Percentiles rank a stretch among this genome's conserved stretches.
These are phyloP conservation scores for Trebouxia gelatinosa DNA, from an alignment of 163 green algal species.

Conservation along the genomic window DNA sequence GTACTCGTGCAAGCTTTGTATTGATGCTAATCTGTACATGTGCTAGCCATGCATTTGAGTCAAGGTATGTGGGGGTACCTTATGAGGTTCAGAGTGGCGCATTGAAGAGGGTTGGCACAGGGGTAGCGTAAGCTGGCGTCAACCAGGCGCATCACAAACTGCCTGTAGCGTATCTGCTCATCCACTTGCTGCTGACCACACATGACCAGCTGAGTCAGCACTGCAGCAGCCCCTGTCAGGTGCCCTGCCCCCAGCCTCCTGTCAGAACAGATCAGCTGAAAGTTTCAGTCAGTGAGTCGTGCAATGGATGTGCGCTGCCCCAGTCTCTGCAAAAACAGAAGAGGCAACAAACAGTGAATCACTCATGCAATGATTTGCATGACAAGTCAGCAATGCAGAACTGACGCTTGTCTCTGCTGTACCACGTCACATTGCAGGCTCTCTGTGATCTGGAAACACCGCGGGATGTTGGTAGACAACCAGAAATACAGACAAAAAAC, in stretches of 20 bases:
- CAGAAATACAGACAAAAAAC: conserved; percentile 8
- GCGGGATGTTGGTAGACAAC: neutral
- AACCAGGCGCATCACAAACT: conserved; percentile 29
- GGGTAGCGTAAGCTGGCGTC: conserved; percentile 36
- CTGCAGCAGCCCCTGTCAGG: conserved; percentile 32
- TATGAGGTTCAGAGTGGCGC: conserved; percentile 2
- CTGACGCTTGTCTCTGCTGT: neutral
- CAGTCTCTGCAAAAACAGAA: too few species aligned
- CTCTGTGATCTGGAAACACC: neutral
- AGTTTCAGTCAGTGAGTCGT: neutral
- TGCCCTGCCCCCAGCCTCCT: conserved; percentile 46
- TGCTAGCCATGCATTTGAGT: too few species aligned
- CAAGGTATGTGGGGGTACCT: too few species aligned
- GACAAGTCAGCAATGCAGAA: neutral
- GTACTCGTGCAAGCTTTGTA: too few species aligned
- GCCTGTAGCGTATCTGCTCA: neutral
- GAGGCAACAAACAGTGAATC: neutral
- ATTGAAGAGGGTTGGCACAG: conserved; percentile 44
- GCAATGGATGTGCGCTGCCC: too few species aligned
- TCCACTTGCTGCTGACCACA: conserved; percentile 27
- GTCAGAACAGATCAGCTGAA: neutral
- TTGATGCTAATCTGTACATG: too few species aligned
- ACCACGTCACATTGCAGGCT: neutral
- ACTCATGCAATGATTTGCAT: neutral
- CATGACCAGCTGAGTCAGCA: conserved; percentile 39